Evolutionary conservation across 805 yeast species (phyloP), one percentile per base, ranked within the genome.

Genomic region (Saccharomycopsis olivae): DNA sequence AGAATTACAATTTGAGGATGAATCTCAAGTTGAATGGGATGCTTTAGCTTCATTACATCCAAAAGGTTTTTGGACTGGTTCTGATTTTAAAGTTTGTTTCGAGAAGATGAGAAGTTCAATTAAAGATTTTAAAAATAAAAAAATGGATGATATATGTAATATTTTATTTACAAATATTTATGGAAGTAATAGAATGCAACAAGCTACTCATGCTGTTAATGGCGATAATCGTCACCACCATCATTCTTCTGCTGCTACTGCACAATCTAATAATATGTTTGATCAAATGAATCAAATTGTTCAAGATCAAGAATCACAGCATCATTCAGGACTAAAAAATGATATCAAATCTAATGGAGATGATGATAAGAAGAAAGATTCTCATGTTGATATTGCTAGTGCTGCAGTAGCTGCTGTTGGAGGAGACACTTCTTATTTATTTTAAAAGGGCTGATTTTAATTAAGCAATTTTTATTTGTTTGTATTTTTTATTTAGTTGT

Each of bases 1-100:
- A 45, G 68, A 66, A 49, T 49, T 65, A 33, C 30, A 31, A 3
- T 38, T 31, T 20, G 29, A 40, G 10, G 65, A 64, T 33, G 69
- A 64, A 37, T 61, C 61, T 2, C 64, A 61, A 30, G 64, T 68
- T 5, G 73, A 72, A 50, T 75, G 81, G 81, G 70, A 73, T 20
- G 64, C 69, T 5, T 48, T 75, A 17, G 73, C 80, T 0, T 49
- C 65, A 3, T 43, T 64, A 27, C 69, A 67, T 49, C 63, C 70
- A 15, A 64, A 62, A 33, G 49, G 53, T 14, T 51, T 51, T 15
- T 79, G 85, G 84, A 62, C 68, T 2, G 77, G 78, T 1, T 52
- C 66, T 1, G 92, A 83, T 56, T 66, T 81, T 46, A 66, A 68
- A 45, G 63, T 67, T 13, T 75, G 76, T 33, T 81, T 75, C 52